Evolutionary conservation across 768 basidiomycete species (phyloP), one percentile per base, ranked within the genome.

Genomic region (Tylopilus felleus): DNA sequence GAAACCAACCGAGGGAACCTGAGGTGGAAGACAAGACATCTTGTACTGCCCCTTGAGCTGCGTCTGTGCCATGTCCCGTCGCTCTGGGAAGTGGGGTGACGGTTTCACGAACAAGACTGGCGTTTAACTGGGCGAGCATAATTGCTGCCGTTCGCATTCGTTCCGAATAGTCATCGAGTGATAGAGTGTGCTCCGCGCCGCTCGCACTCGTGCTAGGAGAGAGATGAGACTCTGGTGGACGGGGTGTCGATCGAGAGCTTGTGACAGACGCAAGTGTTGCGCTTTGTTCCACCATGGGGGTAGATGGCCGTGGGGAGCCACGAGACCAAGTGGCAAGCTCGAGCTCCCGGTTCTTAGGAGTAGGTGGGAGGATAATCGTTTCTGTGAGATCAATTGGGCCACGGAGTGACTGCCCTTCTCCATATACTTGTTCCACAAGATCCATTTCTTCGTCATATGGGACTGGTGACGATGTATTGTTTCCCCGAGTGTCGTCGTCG

Each of bases 141-240:
- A 98, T 87, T 10, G 97, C 97, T 10, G 97, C 97, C 10, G 94
- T 97, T 8, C 93, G 85, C 97, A 99, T 99, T 47, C 97, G 84
- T 60, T 98, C 93, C 1, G 96, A 96, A 73, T 99, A 99, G 61
- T 99, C 96, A 62, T 99, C 96, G 22, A 99, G 75, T 1, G 94
- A 93, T 14, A 98, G 74, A 23, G 59, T 46, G 31, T 36, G 52
- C n/a, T 64, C 62, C n/a, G 47, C 45, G 46, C 47, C 54, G 21
- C 47, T 53, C 17, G 44, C 6, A 33, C 16, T 45, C 3, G 31
- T 47, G 28, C 39, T 47, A 19, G 58, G 45, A 36, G 52, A 57
- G 38, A 27, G 51, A 17, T 33, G 36, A 12, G 48, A 41, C 14
- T 60, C 59, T 27, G 53, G 31, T 5, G 33, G 10, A 17, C 42